A percentile compares a stretch with the other conserved stretches of the same genome.
Conservation (phyloP, 2,329 filamentous ascomycete species). For the Hortaea werneckii region DNA sequence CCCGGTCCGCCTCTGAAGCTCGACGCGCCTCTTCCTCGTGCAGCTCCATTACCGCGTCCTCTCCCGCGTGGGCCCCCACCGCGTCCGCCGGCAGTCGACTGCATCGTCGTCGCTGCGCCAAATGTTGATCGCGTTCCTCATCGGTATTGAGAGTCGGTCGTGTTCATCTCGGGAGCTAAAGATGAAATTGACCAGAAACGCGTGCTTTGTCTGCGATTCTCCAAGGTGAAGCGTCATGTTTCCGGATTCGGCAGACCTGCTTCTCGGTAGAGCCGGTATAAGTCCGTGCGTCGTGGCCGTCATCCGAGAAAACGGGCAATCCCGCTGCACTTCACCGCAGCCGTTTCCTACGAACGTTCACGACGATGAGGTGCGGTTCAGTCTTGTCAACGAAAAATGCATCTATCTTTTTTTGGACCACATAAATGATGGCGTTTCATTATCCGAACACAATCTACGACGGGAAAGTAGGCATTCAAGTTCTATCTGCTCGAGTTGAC, state of each 20-base stretch:
- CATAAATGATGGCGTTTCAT: no score
- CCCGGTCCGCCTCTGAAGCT: background rate
- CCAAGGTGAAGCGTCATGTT: background rate
- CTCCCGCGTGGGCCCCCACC: slow-evolving; percentile 3
- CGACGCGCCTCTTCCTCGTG: slow-evolving; percentile 5
- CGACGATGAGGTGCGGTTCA: no score
- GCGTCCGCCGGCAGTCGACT: slow-evolving; percentile 6
- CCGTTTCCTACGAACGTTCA: no score
- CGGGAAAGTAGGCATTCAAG: no score
- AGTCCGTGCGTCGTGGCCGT: no score
- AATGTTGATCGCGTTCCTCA: slow-evolving; percentile 1
- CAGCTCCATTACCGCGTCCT: slow-evolving; percentile 6
- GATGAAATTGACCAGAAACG: background rate
- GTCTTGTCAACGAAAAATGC: no score
- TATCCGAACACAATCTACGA: no score
- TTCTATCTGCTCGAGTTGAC: no score
- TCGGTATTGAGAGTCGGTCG: slow-evolving; percentile 1
- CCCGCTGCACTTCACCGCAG: no score
- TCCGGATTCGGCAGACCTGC: background rate
- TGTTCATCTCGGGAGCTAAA: background rate
- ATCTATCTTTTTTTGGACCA: no score
- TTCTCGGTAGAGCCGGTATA: background rate
- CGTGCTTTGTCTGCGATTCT: background rate
- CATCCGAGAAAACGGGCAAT: no score
- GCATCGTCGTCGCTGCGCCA: slow-evolving; percentile 6